These are phyloP conservation scores for Collybia sp. DNA, from an alignment of 768 basidiomycete genomes.

Conservation along the genomic window DNA sequence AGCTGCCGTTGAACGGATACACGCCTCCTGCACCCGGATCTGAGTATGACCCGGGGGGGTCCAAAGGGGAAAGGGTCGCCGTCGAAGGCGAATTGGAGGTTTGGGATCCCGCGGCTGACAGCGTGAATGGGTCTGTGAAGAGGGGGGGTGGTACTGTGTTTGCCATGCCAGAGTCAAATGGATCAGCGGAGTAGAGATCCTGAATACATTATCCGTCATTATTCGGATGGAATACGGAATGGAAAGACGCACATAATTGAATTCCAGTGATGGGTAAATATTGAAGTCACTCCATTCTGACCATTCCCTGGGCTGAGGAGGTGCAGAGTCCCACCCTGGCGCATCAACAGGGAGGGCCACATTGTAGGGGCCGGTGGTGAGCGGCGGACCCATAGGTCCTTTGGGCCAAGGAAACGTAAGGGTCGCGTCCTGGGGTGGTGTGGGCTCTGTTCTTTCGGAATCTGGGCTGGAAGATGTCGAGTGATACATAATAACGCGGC, in stretches of 20 bases:
- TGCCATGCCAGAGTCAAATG: background rate
- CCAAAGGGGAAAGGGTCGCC: too few relatives aligned
- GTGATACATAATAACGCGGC: slow-evolving; percentile 10
- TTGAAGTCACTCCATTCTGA: slow-evolving; percentile 1
- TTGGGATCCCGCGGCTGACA: too few relatives aligned
- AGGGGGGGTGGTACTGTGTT: background rate
- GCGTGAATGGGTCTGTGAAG: background rate
- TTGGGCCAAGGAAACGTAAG: background rate
- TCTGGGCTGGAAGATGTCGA: slow-evolving; percentile 2
- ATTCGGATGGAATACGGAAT: background rate
- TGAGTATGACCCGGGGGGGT: too few relatives aligned
- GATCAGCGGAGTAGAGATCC: background rate
- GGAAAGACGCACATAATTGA: background rate
- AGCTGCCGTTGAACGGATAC: too few relatives aligned
- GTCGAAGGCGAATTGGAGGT: too few relatives aligned
- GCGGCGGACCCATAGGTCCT: slow-evolving; percentile 4
- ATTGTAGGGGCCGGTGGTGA: slow-evolving; percentile 10
- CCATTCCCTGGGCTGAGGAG: slow-evolving; percentile 4
- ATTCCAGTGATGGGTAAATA: background rate
- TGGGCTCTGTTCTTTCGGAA: background rate
- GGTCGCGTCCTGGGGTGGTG: background rate
- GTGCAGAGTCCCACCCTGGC: slow-evolving; percentile 12
- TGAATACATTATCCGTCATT: background rate
- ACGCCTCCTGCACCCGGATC: too few relatives aligned
- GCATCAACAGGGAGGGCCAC: slow-evolving; percentile 9